Base-by-base conservation (phyloP, 495 filamentous ascomycete species). In the Lasiosphaeria ovina region DNA sequence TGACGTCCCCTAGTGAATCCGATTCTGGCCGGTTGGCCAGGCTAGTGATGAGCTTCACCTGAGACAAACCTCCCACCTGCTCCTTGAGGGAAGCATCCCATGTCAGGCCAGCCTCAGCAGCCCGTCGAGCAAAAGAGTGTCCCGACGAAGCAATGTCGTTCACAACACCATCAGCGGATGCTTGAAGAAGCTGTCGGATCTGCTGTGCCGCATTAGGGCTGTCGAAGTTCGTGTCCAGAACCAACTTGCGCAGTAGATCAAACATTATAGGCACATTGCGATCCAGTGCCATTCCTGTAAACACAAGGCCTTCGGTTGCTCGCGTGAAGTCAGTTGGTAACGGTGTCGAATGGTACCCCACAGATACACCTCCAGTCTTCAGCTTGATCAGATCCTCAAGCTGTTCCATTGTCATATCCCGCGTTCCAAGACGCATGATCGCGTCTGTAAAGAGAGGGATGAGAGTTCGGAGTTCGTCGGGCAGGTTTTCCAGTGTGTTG, bases 321-420 rank as follows among this genome's bases (percentile, higher is more conserved):
- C 81, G 76, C 4, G 79, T 80, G 49, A 92, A 82, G 55, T 92
- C 83, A 10, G 77, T 81, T 6, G 93, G 91, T 11, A 85, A 89
- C 0, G 93, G 83, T 1, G 89, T 82, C 31, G 89, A 79, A 75
- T 93, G 85, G 59, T 94, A 92, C 0, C 86, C 85, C 32, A 91
- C 86, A 9, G 84, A 87, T 11, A 98, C 81, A 11, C 94, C 94
- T n/a, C 94, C 94, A 5, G 93, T 98, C 74, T 96, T 96, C 11
- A 97, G 79, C 66, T 96, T 97, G 68, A 98, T 97, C 45, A 91
- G 75, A 70, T 97, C 94, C 71, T 98, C 94, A 47, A 97, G 82
- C 69, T 97, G 84, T 71, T 97, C 95, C 91, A 97, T 97, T 0
- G 89, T 85, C 77, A 86, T 88, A 58, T 87, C 83, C 56, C 87